Evolutionary conservation across 1,284 basidiomycete genomes (phyloP), one percentile per base, ranked within the genome.

Genomic region (Coriolopsis trogii): DNA sequence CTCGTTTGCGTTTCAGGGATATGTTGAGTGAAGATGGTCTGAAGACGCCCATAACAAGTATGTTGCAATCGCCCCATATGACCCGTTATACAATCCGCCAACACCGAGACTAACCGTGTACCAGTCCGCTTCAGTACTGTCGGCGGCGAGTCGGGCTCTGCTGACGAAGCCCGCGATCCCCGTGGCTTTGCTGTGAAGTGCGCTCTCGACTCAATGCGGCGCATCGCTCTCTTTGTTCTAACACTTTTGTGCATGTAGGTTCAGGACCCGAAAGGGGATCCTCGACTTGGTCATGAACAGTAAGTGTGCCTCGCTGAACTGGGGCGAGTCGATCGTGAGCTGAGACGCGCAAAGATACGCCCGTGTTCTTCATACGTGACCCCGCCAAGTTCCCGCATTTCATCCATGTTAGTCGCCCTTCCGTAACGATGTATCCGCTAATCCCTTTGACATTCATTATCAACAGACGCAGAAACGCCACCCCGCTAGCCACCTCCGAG

Each of bases 41-140:
- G 15, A 48, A 39, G 33, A 62, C 62, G 8, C 60, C 62, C 12
- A 56, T 64, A 24, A 64, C 62, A 2, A 51, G 62, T 64, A 13
- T 15, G 52, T 45, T 29, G n/a, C n/a, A n/a, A n/a, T n/a, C n/a
- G n/a, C n/a, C n/a, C n/a, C n/a, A 34, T 34, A 4, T 13, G 8
- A 18, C n/a, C 33, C 20, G n/a, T n/a, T 10, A 15, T 7, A 6
- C 20, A 10, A 34, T 37, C 13, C 31, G 10, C n/a, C 34, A 5
- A 8, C 10, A 10, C 23, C 21, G 29, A 25, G 6, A n/a, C 46
- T 46, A 18, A 50, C 31, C 49, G 24, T n/a, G 10, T 23, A 90
- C 88, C 89, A 67, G 78, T 84, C 40, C 89, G 93, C 47, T 95
- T 95, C 78, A 91, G 91, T 50, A 92, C 91, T n/a, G 91, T 93